phyloP scores from a whole-genome alignment of 257 asterid genomes.

The Anisodus acutangulus region DNA sequence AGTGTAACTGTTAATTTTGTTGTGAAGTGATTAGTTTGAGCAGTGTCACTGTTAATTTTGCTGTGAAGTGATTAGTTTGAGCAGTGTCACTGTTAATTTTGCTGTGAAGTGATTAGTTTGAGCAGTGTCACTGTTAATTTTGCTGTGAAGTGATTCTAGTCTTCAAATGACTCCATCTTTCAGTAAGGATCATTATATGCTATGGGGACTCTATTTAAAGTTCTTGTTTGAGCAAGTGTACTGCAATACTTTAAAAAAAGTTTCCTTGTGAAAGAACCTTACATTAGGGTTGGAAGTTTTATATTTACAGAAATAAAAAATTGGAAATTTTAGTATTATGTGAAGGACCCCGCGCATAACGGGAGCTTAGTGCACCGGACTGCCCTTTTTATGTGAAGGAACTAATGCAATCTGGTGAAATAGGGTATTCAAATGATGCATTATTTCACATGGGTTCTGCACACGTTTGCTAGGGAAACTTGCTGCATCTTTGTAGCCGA shows the following conservation, averaged over 20 bases:
- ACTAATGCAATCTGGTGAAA: not conserved
- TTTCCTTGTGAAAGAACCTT: constrained; percentile 10
- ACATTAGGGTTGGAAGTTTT: not conserved
- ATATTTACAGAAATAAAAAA: not conserved
- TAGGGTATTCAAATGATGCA: not conserved
- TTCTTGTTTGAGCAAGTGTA: not conserved
- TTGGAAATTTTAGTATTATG: not conserved
- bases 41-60: too few relatives aligned
- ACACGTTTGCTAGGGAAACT: not conserved
- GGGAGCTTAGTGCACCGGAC: too few relatives aligned
- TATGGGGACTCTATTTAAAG: not conserved
- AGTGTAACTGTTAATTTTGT: too few relatives aligned
- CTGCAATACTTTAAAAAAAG: not conserved
- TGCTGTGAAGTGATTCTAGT: not conserved
- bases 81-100: not conserved
- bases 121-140: not conserved
- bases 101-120: not conserved
- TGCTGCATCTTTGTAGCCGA: not conserved
- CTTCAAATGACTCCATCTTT: not conserved
- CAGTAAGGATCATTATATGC: not conserved
- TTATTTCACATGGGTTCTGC: not conserved
- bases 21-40: too few relatives aligned
- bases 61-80: not conserved
- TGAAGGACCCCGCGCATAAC: not conserved
- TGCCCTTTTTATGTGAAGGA: not conserved